These are phyloP conservation scores for Saccharomycopsis hybrid DNA, from an alignment of 1,139 yeast species.

Conservation along the genomic window DNA sequence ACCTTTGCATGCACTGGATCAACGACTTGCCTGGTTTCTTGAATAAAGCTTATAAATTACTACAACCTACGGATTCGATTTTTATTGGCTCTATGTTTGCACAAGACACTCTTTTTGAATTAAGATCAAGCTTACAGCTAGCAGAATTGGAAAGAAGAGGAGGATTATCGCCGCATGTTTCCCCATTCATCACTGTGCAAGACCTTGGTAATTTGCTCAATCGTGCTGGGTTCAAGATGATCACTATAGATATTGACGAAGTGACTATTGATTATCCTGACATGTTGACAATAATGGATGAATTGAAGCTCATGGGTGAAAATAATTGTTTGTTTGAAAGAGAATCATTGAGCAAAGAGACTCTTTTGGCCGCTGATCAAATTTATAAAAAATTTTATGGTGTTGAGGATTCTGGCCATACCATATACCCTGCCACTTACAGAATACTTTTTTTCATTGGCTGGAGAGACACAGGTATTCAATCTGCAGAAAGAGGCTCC, in stretches of 20 bases:
- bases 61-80: conserved; percentile 69
- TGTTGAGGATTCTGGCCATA: conserved; percentile 51
- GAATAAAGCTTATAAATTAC: conserved; percentile 48
- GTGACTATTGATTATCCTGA: conserved; percentile 80
- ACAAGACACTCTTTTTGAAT: conserved; percentile 76
- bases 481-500: conserved; percentile 67
- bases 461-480: conserved; percentile 74
- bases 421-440: conserved; percentile 50
- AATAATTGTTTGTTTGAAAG: conserved; percentile 62
- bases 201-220: conserved; percentile 71
- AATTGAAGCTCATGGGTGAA: conserved; percentile 80
- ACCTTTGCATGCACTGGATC: conserved; percentile 77
- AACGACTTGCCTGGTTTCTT: conserved; percentile 70
- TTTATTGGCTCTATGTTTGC: conserved; percentile 82
- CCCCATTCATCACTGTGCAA: conserved; percentile 73
- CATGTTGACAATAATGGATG: conserved; percentile 58
- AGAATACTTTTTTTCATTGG: conserved; percentile 80
- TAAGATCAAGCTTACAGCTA: conserved; percentile 70
- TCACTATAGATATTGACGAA: conserved; percentile 83
- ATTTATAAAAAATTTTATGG: conserved; percentile 72
- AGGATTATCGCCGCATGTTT: conserved; percentile 72
- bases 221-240: conserved; percentile 69
- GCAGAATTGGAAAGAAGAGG: conserved; percentile 79
- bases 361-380: conserved; percentile 67
- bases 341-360: conserved; percentile 56